These are phyloP conservation scores for Pontederia crassipes DNA, from an alignment of 176 grass and related monocot genomes.

Conservation along the genomic window DNA sequence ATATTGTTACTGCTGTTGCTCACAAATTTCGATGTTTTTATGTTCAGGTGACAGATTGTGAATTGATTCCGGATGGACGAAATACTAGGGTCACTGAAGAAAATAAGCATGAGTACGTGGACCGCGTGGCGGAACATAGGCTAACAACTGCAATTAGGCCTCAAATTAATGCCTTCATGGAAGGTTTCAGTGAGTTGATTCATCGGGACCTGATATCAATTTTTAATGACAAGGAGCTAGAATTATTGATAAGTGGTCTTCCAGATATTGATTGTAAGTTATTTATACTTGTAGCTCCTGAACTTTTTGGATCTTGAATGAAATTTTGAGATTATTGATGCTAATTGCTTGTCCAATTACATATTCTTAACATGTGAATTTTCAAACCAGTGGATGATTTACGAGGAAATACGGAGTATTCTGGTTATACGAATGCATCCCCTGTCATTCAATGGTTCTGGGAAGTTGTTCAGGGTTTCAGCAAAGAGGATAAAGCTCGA, in stretches of 20 bases:
- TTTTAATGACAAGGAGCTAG: conserved; percentile 97
- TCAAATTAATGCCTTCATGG: conserved; percentile 94
- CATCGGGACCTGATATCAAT: conserved; percentile 79
- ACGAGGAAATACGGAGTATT: conserved; percentile 93
- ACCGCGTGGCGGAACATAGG: conserved; percentile 70
- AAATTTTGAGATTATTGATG: neutral
- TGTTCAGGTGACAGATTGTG: conserved; percentile 84
- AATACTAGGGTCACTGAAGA: conserved; percentile 92
- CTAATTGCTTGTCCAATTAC: conserved; percentile 13
- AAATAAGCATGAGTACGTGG: conserved; percentile 97
- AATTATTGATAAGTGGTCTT: conserved; percentile 89
- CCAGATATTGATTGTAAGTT: conserved; percentile 98
- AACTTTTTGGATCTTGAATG: neutral
- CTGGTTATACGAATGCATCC: conserved; percentile 89
- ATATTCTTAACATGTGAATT: neutral
- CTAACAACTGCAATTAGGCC: conserved; percentile 92
- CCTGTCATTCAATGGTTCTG: conserved; percentile 99
- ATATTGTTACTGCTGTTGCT: neutral
- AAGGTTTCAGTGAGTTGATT: conserved; percentile 87
- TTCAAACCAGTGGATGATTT: conserved; percentile 72
- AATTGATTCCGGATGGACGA: conserved; percentile 89
- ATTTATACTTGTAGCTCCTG: neutral
- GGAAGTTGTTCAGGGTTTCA: conserved; percentile 91
- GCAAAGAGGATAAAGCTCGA: conserved; percentile 96
- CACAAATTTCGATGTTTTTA: conserved; percentile 7